Evolutionary conservation across 1,284 basidiomycete genomes (phyloP).

Genomic region (Sanghuangporus baumii): DNA sequence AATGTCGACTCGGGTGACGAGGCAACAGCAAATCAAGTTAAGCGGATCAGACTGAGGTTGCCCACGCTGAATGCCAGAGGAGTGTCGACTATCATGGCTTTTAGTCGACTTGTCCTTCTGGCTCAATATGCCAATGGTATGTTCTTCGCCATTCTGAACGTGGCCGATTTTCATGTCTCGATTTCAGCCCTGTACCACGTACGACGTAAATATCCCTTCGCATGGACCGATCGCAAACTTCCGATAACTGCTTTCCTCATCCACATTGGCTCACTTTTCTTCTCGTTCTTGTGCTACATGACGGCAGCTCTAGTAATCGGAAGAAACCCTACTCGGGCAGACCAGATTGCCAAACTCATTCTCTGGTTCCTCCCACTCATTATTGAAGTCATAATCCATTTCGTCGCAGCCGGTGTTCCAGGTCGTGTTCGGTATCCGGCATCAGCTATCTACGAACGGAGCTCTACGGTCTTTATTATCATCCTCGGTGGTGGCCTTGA

Average conservation of each 20-base stretch:
- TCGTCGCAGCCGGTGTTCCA: conserved; percentile 8
- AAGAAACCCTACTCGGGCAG: conserved; percentile 7
- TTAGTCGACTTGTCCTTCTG: conserved; percentile 19
- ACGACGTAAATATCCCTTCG: neutral
- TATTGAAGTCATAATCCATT: conserved; percentile 17
- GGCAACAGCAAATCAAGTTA: neutral
- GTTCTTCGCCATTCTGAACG: neutral
- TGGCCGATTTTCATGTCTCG: neutral
- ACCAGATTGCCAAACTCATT: conserved; percentile 15
- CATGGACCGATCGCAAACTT: neutral
- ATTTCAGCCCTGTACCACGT: conserved; percentile 11
- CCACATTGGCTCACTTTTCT: conserved; percentile 17
- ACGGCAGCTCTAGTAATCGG: conserved; percentile 16
- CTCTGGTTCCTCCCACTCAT: conserved; percentile 20
- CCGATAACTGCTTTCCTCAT: conserved; percentile 6
- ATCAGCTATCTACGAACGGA: conserved; percentile 15
- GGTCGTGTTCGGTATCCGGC: conserved; percentile 16
- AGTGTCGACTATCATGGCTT: conserved; percentile 18
- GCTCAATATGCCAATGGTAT: conserved; percentile 18
- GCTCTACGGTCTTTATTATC: conserved; percentile 16
- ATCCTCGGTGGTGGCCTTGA: conserved; percentile 19
- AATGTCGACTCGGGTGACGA: neutral
- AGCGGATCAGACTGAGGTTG: conserved; percentile 2
- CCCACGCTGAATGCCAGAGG: conserved; percentile 19
- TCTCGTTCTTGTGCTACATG: conserved; percentile 17